Evolutionary conservation across 163 green algal species (phyloP).

Genomic region (Picocystis sp.): DNA sequence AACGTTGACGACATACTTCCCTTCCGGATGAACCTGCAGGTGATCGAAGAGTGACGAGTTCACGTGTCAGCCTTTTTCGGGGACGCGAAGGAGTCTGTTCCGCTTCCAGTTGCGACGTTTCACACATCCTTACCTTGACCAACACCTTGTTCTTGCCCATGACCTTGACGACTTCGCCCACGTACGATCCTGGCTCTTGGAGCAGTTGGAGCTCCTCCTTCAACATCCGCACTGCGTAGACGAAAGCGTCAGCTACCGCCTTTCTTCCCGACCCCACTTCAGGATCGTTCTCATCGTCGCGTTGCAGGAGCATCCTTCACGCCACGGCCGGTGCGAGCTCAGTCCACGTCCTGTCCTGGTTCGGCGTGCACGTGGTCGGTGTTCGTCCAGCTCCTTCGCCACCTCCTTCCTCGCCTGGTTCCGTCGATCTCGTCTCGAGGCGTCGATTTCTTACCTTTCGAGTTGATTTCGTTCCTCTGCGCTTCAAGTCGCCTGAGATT

Average conservation of each 20-base stretch:
- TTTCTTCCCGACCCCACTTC: too few species aligned
- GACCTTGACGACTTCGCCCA: slow-evolving; percentile 98
- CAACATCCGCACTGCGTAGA: slow-evolving; percentile 74
- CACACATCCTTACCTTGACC: slow-evolving; percentile 56
- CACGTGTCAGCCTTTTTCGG: too few species aligned
- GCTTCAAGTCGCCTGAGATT: slow-evolving; percentile 90
- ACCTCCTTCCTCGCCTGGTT: too few species aligned
- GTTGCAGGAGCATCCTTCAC: too few species aligned
- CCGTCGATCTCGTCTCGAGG: too few species aligned
- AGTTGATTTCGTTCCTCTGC: slow-evolving; percentile 96
- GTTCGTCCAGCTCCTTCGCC: too few species aligned
- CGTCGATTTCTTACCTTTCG: slow-evolving; percentile 48
- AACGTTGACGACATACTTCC: slow-evolving; percentile 98
- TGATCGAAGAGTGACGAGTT: not conserved
- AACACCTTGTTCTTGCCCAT: slow-evolving; percentile 99
- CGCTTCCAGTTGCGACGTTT: too few species aligned
- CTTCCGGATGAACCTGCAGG: slow-evolving; percentile 81
- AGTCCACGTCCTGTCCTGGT: too few species aligned
- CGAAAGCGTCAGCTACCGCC: not conserved
- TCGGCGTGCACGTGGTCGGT: too few species aligned
- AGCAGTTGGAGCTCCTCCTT: slow-evolving; percentile 94
- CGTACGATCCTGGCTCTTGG: slow-evolving; percentile 95
- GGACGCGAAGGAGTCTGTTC: too few species aligned
- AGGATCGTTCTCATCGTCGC: too few species aligned
- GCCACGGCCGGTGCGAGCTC: too few species aligned